These are phyloP conservation scores for Paramecium tetraurelia DNA, from an alignment of 73 alveolate genomes.

Conservation along the genomic window DNA sequence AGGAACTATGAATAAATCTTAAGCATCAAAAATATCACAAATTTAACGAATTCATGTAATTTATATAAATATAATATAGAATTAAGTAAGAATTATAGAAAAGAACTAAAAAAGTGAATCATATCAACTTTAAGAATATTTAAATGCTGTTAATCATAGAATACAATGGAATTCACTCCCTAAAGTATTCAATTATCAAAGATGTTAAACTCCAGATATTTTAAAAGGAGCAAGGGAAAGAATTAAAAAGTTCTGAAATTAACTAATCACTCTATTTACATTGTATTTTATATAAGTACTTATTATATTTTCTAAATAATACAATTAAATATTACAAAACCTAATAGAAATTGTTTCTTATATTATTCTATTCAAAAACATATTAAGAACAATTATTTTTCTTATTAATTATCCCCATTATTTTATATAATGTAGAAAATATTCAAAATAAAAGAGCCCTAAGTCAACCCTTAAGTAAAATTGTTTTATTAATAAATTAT, in stretches of 20 bases:
- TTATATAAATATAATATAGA: neutral
- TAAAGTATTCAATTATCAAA: neutral
- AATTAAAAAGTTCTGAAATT: neutral
- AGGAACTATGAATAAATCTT: slow-evolving; percentile 15
- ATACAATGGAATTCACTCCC: neutral
- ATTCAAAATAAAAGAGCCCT: no score
- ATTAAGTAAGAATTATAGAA: neutral
- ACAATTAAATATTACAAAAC: no score
- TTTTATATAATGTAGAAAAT: no score
- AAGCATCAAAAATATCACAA: neutral
- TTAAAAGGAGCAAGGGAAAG: neutral
- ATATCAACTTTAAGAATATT: neutral
- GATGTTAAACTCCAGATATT: neutral
- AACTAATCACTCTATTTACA: neutral
- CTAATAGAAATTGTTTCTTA: no score
- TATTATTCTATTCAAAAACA: no score
- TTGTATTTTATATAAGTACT: neutral
- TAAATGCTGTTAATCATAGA: neutral
- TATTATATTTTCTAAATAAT: neutral
- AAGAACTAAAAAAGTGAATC: slow-evolving; percentile 4
- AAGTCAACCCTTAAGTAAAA: neutral
- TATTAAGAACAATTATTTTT: no score
- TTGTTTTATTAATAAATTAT: no score
- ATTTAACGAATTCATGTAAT: neutral
- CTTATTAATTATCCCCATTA: no score